Percentiles rank a stretch among this genome's conserved stretches.
Conservation (phyloP, 1,284 basidiomycete species). For the Kwoniella shivajii region DNA sequence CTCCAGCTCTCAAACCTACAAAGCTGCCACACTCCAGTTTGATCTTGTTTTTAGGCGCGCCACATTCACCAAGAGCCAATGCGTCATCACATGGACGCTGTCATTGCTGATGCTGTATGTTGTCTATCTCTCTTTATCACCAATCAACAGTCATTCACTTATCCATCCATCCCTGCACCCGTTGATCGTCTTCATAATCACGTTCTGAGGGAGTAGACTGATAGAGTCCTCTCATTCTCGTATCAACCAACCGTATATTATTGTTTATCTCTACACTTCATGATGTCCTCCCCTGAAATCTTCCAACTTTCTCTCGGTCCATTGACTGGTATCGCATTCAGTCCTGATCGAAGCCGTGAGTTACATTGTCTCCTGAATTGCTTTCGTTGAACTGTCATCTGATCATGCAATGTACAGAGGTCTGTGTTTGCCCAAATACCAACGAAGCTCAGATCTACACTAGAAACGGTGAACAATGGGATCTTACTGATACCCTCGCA, state of each 20-base stretch:
- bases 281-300: constrained; percentile 74
- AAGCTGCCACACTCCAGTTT: too few relatives aligned
- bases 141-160: too few relatives aligned
- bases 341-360: constrained; percentile 81
- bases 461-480: constrained; percentile 69
- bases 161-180: too few relatives aligned
- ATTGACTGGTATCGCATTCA: constrained; percentile 90
- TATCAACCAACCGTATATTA: not conserved
- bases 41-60: too few relatives aligned
- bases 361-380: constrained; percentile 26
- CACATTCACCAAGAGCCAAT: too few relatives aligned
- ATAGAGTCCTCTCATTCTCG: constrained; percentile 27
- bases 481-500: constrained; percentile 73
- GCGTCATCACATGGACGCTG: too few relatives aligned
- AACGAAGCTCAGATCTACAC: constrained; percentile 85
- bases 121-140: too few relatives aligned
- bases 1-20: too few relatives aligned
- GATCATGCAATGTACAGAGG: constrained; percentile 60
- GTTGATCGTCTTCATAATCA: too few relatives aligned
- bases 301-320: constrained; percentile 78
- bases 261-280: constrained; percentile 46
- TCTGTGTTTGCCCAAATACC: constrained; percentile 88
- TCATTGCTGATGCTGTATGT: too few relatives aligned
- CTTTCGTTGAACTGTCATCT: not conserved
- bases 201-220: constrained; percentile 29